Conservation (phyloP, 306 rosid species). For the Astragalus membranaceus region DNA sequence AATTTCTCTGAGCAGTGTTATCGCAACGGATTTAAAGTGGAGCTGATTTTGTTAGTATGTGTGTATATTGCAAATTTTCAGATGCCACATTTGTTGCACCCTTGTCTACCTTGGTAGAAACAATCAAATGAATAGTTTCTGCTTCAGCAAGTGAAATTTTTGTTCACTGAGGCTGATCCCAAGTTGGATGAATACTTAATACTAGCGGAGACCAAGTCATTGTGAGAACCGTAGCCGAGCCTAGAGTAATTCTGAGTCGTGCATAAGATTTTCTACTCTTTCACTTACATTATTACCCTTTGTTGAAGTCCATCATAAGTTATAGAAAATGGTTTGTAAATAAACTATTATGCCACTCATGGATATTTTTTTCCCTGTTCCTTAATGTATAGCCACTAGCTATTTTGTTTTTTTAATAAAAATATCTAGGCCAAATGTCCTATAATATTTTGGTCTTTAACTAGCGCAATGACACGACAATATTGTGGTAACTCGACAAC, state of each 20-base stretch:
- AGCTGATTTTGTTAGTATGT: constrained; percentile 2
- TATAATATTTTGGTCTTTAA: too few species aligned
- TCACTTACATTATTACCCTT: not conserved
- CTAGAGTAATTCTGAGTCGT: not conserved
- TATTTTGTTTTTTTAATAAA: too few species aligned
- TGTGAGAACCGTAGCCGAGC: not conserved
- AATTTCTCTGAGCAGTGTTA: constrained; percentile 19
- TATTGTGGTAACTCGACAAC: too few species aligned
- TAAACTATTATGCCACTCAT: not conserved
- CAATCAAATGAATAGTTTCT: constrained; percentile 9
- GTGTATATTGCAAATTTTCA: not conserved
- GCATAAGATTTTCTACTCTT: not conserved
- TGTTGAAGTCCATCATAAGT: constrained; percentile 11
- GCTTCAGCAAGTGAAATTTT: constrained; percentile 11
- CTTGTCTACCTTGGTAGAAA: constrained; percentile 1
- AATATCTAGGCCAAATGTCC: too few species aligned
- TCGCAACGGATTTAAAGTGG: not conserved
- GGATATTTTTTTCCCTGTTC: not conserved
- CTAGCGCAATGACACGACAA: too few species aligned
- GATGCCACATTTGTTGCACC: not conserved
- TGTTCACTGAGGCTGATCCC: constrained; percentile 7
- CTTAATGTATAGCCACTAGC: not conserved
- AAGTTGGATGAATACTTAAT: not conserved
- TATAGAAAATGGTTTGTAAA: not conserved
- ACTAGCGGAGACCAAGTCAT: not conserved